Percentiles rank a stretch among this genome's conserved stretches.
Evolutionary conservation across 176 grass and related monocot genomes (phyloP).

Genomic region (Triticum monococcum): DNA sequence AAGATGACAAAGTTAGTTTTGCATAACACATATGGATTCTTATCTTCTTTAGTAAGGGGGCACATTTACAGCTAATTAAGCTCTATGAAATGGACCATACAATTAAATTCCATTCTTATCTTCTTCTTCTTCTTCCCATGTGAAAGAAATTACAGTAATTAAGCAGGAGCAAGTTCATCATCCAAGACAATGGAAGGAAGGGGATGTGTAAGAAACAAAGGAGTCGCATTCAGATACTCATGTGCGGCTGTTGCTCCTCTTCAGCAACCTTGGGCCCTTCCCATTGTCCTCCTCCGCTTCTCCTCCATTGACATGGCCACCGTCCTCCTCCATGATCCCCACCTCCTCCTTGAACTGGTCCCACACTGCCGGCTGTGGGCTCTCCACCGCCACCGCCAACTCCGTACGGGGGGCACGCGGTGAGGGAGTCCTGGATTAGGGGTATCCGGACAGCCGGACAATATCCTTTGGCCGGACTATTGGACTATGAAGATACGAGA

Average conservation of each 20-base stretch:
- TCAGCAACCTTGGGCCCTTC: neutral
- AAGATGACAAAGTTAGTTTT: no score
- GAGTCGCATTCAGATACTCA: slow-evolving; percentile 40
- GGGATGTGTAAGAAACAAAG: neutral
- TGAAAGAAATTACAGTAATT: neutral
- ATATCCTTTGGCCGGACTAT: no score
- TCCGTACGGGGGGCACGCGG: no score
- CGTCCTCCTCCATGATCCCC: no score
- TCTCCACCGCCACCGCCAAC: no score
- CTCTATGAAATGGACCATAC: neutral
- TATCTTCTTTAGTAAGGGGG: no score
- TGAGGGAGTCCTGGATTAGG: no score
- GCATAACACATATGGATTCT: no score
- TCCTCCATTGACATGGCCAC: neutral
- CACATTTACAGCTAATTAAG: neutral
- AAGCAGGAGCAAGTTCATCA: neutral
- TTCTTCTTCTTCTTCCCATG: neutral
- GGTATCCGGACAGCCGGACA: no score
- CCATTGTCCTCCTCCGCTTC: neutral
- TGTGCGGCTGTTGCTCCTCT: slow-evolving; percentile 19
- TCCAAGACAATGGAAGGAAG: neutral
- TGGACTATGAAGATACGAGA: no score
- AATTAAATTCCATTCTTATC: neutral
- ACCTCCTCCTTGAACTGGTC: no score
- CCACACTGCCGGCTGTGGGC: no score